Conservation (phyloP, 805 yeast species). For the Suhomyces sp. region DNA sequence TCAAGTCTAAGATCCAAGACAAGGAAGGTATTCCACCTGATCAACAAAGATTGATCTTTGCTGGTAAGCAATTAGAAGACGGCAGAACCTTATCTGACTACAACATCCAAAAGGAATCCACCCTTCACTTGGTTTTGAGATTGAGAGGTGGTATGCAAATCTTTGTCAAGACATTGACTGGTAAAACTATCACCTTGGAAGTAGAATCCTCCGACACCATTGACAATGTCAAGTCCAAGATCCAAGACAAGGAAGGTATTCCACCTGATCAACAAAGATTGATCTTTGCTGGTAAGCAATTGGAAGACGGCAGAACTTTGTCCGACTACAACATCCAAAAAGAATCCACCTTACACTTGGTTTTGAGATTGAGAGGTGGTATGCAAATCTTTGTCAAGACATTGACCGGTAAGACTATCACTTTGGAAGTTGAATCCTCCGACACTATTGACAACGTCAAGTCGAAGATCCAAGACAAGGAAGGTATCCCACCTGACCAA, state of each 20-base stretch:
- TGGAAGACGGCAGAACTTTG: conserved; percentile 86
- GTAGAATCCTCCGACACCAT: conserved; percentile 97
- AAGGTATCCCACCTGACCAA: conserved; percentile 46
- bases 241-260: conserved; percentile 44
- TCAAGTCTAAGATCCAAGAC: conserved; percentile 46
- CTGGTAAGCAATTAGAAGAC: conserved; percentile 52
- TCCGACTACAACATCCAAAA: conserved; percentile 99
- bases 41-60: conserved; percentile 49
- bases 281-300: conserved; percentile 47
- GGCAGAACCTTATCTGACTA: conserved; percentile 98
- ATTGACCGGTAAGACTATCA: conserved; percentile 62
- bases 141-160: conserved; percentile 75
- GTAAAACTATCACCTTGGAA: conserved; percentile 79
- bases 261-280: conserved; percentile 51
- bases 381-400: conserved; percentile 43
- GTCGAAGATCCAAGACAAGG: conserved; percentile 43
- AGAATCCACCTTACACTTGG: conserved; percentile 97
- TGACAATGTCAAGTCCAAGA: conserved; percentile 70
- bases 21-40: conserved; percentile 46
- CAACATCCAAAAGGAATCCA: conserved; percentile 99
- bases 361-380: conserved; percentile 93
- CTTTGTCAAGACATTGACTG: conserved; percentile 51
- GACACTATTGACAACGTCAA: conserved; percentile 93
- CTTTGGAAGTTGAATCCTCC: conserved; percentile 96
- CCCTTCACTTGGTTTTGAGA: conserved; percentile 93